Evolutionary conservation across 2,329 filamentous ascomycete species (phyloP).

Genomic region (Monosporascus sp.): DNA sequence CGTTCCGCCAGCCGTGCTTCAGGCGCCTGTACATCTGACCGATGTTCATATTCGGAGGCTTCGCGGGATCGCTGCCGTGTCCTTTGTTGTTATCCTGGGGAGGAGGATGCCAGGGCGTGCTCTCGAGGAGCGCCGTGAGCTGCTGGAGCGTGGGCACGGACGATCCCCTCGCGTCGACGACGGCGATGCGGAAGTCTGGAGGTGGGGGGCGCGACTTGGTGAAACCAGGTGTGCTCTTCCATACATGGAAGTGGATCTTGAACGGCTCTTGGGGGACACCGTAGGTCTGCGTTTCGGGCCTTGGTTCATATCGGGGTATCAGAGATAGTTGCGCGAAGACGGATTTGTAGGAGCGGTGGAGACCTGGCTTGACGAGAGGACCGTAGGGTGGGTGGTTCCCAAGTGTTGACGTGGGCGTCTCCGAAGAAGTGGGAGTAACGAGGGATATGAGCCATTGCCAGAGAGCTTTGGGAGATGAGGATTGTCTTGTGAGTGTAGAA

Average conservation of each 20-base stretch:
- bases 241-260: conserved; percentile 73
- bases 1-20: conserved; percentile 78
- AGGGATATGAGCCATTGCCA: conserved; percentile 52
- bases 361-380: conserved; percentile 55
- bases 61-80: conserved; percentile 27
- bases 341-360: conserved; percentile 60
- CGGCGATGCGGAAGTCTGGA: conserved; percentile 80
- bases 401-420: conserved; percentile 2
- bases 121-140: conserved; percentile 64
- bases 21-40: conserved; percentile 63
- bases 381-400: conserved; percentile 35
- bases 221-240: conserved; percentile 66
- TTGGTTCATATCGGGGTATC: conserved; percentile 63
- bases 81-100: conserved; percentile 36
- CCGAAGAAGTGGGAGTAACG: conserved; percentile 20
- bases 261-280: conserved; percentile 48
- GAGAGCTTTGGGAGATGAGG: conserved; percentile 23
- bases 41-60: not conserved
- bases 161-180: conserved; percentile 70
- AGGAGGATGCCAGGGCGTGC: conserved; percentile 64
- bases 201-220: conserved; percentile 71
- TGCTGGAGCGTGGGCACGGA: conserved; percentile 68
- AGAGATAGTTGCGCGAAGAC: conserved; percentile 74
- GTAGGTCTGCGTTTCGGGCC: conserved; percentile 20
- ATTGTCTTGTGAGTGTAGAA: conserved; percentile 1